Evolutionary conservation across 2,329 filamentous ascomycete species (phyloP).

Genomic region (Colletotrichum salicis): DNA sequence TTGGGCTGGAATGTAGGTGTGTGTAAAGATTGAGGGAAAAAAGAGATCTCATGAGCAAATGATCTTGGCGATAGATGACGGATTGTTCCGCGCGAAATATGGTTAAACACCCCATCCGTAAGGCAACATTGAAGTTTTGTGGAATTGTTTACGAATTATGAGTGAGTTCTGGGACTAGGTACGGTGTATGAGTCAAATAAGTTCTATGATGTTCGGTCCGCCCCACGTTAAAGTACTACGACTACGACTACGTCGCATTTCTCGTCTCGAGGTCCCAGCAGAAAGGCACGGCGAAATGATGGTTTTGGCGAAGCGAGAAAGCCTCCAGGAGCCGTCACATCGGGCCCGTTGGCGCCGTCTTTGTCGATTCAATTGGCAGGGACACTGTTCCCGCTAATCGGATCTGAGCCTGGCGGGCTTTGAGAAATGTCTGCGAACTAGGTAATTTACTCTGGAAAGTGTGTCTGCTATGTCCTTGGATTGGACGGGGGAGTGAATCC

Average conservation of each 20-base stretch:
- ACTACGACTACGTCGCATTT: not conserved
- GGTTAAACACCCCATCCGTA: not conserved
- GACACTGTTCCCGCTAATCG: not conserved
- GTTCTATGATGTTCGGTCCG: too few relatives aligned
- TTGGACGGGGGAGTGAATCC: not conserved
- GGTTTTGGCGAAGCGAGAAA: not conserved
- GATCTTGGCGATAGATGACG: not conserved
- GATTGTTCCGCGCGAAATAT: not conserved
- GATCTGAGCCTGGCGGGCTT: not conserved
- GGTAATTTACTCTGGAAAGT: not conserved
- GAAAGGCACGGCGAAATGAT: not conserved
- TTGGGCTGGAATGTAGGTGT: not conserved
- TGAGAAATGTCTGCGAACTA: not conserved
- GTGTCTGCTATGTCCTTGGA: not conserved
- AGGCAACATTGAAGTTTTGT: not conserved
- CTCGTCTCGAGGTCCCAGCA: slow-evolving; percentile 1
- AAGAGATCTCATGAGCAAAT: slow-evolving; percentile 6
- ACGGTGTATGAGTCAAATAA: not conserved
- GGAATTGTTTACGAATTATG: not conserved
- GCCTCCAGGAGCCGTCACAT: not conserved
- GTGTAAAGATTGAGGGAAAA: not conserved
- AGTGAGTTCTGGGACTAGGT: not conserved
- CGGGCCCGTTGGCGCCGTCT: not conserved
- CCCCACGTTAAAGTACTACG: too few relatives aligned
- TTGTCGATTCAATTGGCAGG: not conserved